Evolutionary conservation across 805 yeast species (phyloP), one percentile per base, ranked within the genome.

Genomic region (Spencermartinsiella europaea): DNA sequence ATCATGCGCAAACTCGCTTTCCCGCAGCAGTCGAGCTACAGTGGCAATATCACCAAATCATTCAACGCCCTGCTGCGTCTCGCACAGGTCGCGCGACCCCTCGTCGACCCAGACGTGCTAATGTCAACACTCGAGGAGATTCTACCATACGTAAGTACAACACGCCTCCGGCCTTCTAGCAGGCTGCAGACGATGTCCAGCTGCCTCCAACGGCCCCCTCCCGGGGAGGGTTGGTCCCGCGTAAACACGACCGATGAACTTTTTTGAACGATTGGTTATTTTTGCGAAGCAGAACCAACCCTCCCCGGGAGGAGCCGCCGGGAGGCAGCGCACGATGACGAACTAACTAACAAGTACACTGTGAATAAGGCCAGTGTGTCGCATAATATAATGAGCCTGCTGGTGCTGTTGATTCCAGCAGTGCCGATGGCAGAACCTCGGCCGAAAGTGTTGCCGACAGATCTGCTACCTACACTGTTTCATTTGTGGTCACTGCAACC

Each of bases 401-500:
- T 52, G 38, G 39, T 44, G 10, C 50, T 55, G 22, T 43, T 57
- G 34, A 28, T 53, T 16, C 58, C 56, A 2, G 47, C 51, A 2
- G 47, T 54, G 5, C 57, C 60, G 4, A 34, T 40, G 7, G 27
- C 37, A n/a, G 47, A 45, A 20, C 35, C 49, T 16, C 44, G 28
- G 28, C 48, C 45, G 40, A 44, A 16, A 21, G 16, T 21, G 16
- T 19, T 38, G 39, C 73, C 77, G 2, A 68, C 77, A 22, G 75
- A 79, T 51, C 80, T 81, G 53, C 60, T 86, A 22, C 81, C 90
- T 0, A 66, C 86, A 1, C 60, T 87, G 5, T 85, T 86, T 54
- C 80, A 85, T 50, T 65, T 85, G 38, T 88, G 96, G 95, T 60
- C 76, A 70, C 80, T 49, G 64, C 79, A 36, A 65, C 74, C 54